Evolutionary conservation across 352 stramenopile species (phyloP).

Genomic region (Phytophthora megakarya): DNA sequence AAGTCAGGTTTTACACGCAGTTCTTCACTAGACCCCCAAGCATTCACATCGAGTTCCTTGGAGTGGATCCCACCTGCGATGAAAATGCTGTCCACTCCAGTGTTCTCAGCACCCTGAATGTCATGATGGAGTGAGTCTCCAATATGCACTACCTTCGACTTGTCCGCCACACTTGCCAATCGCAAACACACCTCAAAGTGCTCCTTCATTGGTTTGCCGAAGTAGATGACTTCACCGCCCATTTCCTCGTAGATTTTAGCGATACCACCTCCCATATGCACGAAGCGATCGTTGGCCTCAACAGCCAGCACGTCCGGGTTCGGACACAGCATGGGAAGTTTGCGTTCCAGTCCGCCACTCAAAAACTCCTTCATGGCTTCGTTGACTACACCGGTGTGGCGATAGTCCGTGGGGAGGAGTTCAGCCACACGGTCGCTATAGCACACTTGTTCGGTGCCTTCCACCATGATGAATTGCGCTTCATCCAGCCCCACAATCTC

Average conservation of each 20-base stretch:
- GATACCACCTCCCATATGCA: constrained; percentile 78
- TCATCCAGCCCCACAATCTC: constrained; percentile 43
- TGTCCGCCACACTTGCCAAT: constrained; percentile 34
- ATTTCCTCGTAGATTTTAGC: constrained; percentile 79
- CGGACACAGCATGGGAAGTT: constrained; percentile 82
- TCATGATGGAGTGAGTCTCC: constrained; percentile 76
- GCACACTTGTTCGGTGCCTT: constrained; percentile 62
- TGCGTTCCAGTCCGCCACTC: constrained; percentile 45
- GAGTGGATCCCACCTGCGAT: constrained; percentile 64
- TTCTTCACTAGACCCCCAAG: constrained; percentile 34
- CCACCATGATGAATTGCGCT: constrained; percentile 58
- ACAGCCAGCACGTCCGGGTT: constrained; percentile 89
- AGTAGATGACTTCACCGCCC: constrained; percentile 72
- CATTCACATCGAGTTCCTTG: constrained; percentile 45
- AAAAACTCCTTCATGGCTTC: constrained; percentile 52
- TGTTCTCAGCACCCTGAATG: constrained; percentile 56
- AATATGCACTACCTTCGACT: constrained; percentile 58
- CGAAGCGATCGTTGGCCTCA: constrained; percentile 58
- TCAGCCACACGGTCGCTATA: constrained; percentile 44
- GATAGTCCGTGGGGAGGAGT: constrained; percentile 47
- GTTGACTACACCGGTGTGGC: constrained; percentile 49
- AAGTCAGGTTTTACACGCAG: constrained; percentile 33
- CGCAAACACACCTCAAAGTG: constrained; percentile 76
- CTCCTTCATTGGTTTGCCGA: constrained; percentile 84
- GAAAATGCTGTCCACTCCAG: constrained; percentile 61